Evolutionary conservation across 495 filamentous ascomycete species (phyloP), one percentile per base, ranked within the genome.

Genomic region (Recurvomyces mirabilis): DNA sequence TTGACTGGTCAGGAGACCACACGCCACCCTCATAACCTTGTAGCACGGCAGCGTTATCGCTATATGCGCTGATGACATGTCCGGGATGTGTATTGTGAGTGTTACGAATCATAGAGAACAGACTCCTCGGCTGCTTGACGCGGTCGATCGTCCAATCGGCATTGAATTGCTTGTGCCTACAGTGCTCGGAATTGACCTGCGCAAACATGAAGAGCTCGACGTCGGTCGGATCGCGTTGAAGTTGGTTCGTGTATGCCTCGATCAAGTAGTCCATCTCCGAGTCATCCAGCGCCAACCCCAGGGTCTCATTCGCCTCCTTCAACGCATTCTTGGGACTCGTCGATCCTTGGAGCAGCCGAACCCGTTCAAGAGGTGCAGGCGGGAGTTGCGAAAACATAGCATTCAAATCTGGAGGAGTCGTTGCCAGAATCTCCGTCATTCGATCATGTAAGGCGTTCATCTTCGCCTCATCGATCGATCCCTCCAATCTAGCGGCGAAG

Each of bases 191-290:
- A 61, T 87, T 87, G 51, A 98, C 88, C 63, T 98, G 91, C 21
- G 88, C 89, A 61, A 96, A 98, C 93, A 96, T 96, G 71, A 94
- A 96, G 12, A 96, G 72, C 65, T 98, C 91, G 40, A 94, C 82
- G 64, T 98, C 91, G 33, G 81, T 80, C 0, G 87, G 88, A 37
- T 78, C 74, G 39, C 77, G 75, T 43, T 63, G 79, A 57, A 72
- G 76, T 32, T 85, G 72, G 32, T 81, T 68, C 21, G 76, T 78
- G 62, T 91, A 95, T 23, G 79, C 82, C 26, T 85, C 75, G 9
- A 91, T 81, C 22, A 96, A 69, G 58, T 96, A 95, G n/a, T 95
- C 79, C 53, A 95, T 88, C 58, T 96, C 88, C 0, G 79, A 80
- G 15, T 78, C 68, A 60, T 96, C 91, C 35, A 98, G 68, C 3